phyloP scores from a whole-genome alignment of 1,284 basidiomycete species.

The Ceratobasidium sp. region DNA sequence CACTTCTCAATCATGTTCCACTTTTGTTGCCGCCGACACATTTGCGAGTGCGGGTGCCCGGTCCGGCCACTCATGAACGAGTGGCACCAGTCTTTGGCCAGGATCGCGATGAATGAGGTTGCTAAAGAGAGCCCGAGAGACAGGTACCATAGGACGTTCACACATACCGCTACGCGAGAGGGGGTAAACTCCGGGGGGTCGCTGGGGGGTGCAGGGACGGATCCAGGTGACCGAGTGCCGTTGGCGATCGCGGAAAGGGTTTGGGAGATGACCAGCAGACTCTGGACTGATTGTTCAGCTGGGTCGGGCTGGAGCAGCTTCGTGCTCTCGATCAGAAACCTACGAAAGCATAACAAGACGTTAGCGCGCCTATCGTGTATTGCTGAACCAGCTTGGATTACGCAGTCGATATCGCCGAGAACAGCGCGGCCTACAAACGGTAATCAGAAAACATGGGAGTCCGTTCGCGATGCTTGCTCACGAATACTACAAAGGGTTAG shows the following conservation, averaged over 20 bases:
- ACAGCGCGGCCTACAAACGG: not conserved
- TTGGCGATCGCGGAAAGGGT: not conserved
- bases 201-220: not conserved
- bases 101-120: no score
- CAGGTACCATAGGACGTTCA: no score
- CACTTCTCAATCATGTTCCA: slow-evolving; percentile 7
- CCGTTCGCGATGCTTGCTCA: no score
- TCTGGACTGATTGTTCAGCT: not conserved
- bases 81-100: no score
- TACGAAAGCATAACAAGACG: not conserved
- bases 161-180: not conserved
- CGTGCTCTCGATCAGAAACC: not conserved
- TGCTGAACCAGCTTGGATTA: not conserved
- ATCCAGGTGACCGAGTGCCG: not conserved
- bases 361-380: not conserved
- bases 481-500: no score
- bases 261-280: not conserved
- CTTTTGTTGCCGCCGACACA: no score
- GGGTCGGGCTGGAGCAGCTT: not conserved
- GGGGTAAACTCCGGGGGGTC: no score
- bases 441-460: no score
- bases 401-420: not conserved
- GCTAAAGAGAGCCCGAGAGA: no score
- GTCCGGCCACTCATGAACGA: no score
- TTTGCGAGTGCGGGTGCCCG: no score